Conservation (phyloP, 176 grass and related monocot genomes). For the Miscanthus lutarioriparius region DNA sequence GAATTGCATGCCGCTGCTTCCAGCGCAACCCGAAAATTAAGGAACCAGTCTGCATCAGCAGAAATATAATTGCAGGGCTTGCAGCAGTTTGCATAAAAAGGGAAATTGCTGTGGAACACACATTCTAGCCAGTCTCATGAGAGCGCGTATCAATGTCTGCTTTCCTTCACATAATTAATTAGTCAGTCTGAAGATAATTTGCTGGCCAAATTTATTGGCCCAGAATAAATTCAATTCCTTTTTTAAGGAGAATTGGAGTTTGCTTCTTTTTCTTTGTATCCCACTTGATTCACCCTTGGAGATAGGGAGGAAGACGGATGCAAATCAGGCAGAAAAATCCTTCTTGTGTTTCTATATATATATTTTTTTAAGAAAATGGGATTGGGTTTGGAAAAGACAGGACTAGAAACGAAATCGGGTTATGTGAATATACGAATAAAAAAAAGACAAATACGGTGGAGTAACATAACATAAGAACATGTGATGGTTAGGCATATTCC, state of each 20-base stretch:
- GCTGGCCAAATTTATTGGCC: neutral
- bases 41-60: neutral
- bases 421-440: too few species aligned
- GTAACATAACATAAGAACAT: too few species aligned
- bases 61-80: neutral
- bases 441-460: too few species aligned
- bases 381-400: too few species aligned
- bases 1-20: neutral
- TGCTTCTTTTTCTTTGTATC: neutral
- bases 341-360: too few species aligned
- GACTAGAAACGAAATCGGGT: too few species aligned
- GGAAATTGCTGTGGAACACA: too few species aligned
- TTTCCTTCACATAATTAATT: neutral
- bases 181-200: neutral
- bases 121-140: neutral
- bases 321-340: too few species aligned
- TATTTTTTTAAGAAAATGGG: too few species aligned
- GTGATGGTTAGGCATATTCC: too few species aligned
- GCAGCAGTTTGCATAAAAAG: too few species aligned
- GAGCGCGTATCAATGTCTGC: neutral
- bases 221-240: neutral
- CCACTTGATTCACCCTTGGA: neutral
- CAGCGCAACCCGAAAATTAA: neutral
- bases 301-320: too few species aligned
- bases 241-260: neutral